phyloP scores from a whole-genome alignment of 306 rosid species.

The Cicer bijugum region DNA sequence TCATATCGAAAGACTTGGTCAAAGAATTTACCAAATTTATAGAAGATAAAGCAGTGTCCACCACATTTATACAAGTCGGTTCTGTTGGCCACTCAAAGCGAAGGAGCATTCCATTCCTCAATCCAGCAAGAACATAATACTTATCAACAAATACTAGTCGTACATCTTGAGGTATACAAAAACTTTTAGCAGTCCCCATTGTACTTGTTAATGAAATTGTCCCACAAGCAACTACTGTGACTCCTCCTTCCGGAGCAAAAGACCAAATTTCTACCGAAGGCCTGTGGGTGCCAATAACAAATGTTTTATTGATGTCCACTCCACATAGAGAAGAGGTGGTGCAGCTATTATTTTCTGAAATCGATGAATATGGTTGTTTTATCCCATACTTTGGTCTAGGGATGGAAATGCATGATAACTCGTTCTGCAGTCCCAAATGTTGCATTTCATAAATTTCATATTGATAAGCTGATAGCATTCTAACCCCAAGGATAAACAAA shows the following conservation, averaged over 20 bases:
- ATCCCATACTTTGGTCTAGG: constrained; percentile 58
- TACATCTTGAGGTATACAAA: constrained; percentile 95
- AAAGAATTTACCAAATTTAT: constrained; percentile 52
- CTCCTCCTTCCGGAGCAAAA: constrained; percentile 58
- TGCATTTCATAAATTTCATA: constrained; percentile 86
- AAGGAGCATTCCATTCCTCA: constrained; percentile 95
- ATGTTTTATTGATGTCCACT: constrained; percentile 57
- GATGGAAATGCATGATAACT: constrained; percentile 89
- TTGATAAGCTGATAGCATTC: constrained; percentile 56
- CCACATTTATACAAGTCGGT: constrained; percentile 48
- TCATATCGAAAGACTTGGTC: constrained; percentile 49
- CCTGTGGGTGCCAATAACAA: constrained; percentile 88
- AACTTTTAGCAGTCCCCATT: constrained; percentile 76
- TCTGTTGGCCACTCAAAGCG: constrained; percentile 89
- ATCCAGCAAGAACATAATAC: constrained; percentile 81
- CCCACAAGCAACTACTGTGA: constrained; percentile 73
- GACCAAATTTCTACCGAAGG: constrained; percentile 86
- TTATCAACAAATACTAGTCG: constrained; percentile 80
- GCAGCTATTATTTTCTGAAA: constrained; percentile 47
- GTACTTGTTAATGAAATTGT: constrained; percentile 68
- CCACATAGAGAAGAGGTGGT: constrained; percentile 55
- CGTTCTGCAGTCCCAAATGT: constrained; percentile 72
- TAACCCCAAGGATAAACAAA: constrained; percentile 80
- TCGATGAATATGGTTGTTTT: constrained; percentile 49
- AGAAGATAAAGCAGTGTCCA: constrained; percentile 54